Percentiles rank a stretch among this genome's conserved stretches.
These are phyloP conservation scores for Plasmodium malariae DNA, from an alignment of 169 alveolate species.

Conservation along the genomic window DNA sequence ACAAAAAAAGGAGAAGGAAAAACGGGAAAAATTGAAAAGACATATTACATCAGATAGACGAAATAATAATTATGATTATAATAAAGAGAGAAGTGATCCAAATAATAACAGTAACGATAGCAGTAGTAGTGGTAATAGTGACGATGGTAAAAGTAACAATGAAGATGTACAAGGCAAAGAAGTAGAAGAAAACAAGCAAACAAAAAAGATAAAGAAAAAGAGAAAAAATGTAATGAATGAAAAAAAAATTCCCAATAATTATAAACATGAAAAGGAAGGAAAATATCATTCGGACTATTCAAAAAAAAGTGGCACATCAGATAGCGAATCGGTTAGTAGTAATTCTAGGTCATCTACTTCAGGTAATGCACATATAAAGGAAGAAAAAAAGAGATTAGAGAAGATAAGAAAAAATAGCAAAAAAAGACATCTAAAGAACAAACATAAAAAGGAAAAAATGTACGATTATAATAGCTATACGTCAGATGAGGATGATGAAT, in stretches of 20 bases:
- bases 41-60: neutral
- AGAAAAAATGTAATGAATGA: constrained; percentile 5
- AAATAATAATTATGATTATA: neutral
- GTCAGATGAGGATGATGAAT: constrained; percentile 21
- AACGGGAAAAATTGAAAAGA: neutral
- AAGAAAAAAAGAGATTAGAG: constrained; percentile 3
- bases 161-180: neutral
- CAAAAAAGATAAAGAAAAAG: constrained; percentile 24
- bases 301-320: neutral
- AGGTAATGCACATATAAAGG: neutral
- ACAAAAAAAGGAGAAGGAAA: neutral
- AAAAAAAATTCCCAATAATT: constrained; percentile 17
- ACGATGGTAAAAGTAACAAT: neutral
- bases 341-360: constrained; percentile 14
- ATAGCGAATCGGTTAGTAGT: constrained; percentile 8
- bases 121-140: constrained; percentile 1
- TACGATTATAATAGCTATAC: constrained; percentile 40
- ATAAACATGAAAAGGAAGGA: neutral
- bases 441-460: constrained; percentile 34
- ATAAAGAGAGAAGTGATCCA: neutral
- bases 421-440: constrained; percentile 18
- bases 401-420: constrained; percentile 3
- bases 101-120: neutral
- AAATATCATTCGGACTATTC: neutral
- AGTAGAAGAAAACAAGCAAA: neutral